phyloP scores from a whole-genome alignment of 1,284 basidiomycete genomes.

The Kwoniella shivajii region DNA sequence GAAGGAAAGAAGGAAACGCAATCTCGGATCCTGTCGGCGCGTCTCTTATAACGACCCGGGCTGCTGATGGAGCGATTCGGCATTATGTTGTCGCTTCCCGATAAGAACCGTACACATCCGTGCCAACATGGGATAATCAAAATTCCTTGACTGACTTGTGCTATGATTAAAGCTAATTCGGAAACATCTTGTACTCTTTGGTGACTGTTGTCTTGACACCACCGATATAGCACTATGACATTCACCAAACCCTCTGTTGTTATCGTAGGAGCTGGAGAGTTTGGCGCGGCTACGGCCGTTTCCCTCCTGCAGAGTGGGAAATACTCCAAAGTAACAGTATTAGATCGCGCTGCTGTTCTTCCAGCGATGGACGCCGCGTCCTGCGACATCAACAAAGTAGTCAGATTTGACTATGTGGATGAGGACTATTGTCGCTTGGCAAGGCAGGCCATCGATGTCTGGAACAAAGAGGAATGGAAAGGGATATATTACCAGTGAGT shows the following conservation, averaged over 20 bases:
- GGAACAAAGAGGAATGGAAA: conserved; percentile 69
- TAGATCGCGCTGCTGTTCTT: conserved; percentile 67
- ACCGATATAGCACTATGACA: too few relatives aligned
- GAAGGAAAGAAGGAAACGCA: too few relatives aligned
- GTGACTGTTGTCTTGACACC: neutral
- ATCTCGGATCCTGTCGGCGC: neutral
- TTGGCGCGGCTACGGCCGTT: conserved; percentile 80
- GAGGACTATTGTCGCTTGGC: conserved; percentile 66
- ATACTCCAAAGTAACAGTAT: conserved; percentile 63
- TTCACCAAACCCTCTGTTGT: conserved; percentile 56
- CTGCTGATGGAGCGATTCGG: too few relatives aligned
- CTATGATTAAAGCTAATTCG: too few relatives aligned
- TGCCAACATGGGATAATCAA: too few relatives aligned
- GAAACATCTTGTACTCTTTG: neutral
- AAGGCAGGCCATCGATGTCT: conserved; percentile 68
- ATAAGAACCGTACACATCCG: too few relatives aligned
- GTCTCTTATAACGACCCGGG: too few relatives aligned
- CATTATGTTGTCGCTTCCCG: too few relatives aligned
- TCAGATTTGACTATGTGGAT: conserved; percentile 52
- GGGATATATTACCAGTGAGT: conserved; percentile 73
- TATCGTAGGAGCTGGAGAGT: conserved; percentile 82
- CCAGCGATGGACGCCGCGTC: conserved; percentile 79
- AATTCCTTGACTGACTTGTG: too few relatives aligned
- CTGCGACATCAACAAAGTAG: conserved; percentile 81
- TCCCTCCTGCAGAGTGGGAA: conserved; percentile 72